These are phyloP conservation scores for Earliella scabrosa DNA, from an alignment of 1,284 basidiomycete species.

Conservation along the genomic window DNA sequence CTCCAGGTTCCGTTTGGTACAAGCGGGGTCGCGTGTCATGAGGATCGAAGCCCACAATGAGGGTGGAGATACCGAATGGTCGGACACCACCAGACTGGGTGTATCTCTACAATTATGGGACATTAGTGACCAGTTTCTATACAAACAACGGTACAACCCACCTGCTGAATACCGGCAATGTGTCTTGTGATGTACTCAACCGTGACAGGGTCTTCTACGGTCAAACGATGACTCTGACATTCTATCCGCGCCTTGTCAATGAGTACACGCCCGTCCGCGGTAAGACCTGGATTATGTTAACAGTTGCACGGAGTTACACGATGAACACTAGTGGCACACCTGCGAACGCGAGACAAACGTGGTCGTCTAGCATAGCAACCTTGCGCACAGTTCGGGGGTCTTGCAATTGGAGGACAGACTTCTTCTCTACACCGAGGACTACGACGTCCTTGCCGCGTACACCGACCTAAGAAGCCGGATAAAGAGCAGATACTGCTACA, in stretches of 20 bases:
- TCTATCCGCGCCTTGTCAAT: constrained; percentile 98
- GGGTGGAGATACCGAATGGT: constrained; percentile 97
- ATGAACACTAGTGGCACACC: constrained; percentile 76
- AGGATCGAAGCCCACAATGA: constrained; percentile 98
- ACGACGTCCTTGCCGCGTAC: constrained; percentile 95
- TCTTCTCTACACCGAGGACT: constrained; percentile 99
- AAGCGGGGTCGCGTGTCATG: constrained; percentile 87
- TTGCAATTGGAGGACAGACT: constrained; percentile 95
- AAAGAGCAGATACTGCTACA: background rate
- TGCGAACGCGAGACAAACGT: constrained; percentile 97
- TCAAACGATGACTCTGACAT: constrained; percentile 97
- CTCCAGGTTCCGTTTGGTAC: constrained; percentile 97
- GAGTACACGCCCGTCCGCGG: constrained; percentile 96
- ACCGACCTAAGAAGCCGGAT: constrained; percentile 72
- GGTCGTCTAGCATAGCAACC: constrained; percentile 98
- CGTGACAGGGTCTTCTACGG: constrained; percentile 97
- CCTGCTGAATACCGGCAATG: constrained; percentile 98
- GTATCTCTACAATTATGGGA: constrained; percentile 74
- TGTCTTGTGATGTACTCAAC: constrained; percentile 99
- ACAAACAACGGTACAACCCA: constrained; percentile 37
- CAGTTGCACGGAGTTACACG: constrained; percentile 20
- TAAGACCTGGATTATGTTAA: constrained; percentile 69
- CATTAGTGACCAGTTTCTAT: background rate
- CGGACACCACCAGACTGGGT: constrained; percentile 99
- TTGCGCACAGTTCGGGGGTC: constrained; percentile 98